A percentile compares a stretch with the other conserved stretches of the same genome.
These are phyloP conservation scores for Fusarium sp. DNA, from an alignment of 2,329 filamentous ascomycete genomes.

Conservation along the genomic window DNA sequence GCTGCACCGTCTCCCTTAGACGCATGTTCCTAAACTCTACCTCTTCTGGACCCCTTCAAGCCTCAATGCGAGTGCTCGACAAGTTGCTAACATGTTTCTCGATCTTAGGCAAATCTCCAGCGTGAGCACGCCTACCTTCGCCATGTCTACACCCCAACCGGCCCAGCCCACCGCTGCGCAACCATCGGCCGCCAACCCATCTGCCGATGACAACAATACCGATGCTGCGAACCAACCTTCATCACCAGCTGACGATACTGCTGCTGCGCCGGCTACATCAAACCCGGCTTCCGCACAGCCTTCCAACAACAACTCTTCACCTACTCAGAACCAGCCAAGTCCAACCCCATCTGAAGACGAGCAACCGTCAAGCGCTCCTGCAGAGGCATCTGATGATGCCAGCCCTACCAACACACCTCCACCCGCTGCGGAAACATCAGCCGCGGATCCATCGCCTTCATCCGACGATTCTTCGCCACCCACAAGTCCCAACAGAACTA, in stretches of 20 bases:
- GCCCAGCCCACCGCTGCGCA: conserved; percentile 36
- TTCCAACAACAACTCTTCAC: conserved; percentile 10
- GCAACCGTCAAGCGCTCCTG: conserved; percentile 12
- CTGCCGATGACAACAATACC: conserved; percentile 21
- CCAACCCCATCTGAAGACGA: conserved; percentile 5
- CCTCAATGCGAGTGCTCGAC: conserved; percentile 13
- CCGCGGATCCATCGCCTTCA: conserved; percentile 20
- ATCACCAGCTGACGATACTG: conserved; percentile 5
- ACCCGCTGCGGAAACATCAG: conserved; percentile 13
- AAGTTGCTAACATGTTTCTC: conserved; percentile 51
- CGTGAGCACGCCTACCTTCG: conserved; percentile 41
- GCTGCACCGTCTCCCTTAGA: conserved; percentile 17
- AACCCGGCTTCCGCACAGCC: conserved; percentile 14
- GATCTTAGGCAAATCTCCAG: conserved; percentile 44
- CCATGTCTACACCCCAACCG: conserved; percentile 49
- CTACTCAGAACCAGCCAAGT: conserved; percentile 17
- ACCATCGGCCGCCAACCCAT: conserved; percentile 34
- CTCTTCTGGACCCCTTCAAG: conserved; percentile 5
- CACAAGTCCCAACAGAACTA: background rate
- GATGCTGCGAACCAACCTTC: conserved; percentile 22
- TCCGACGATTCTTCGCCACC: conserved; percentile 10
- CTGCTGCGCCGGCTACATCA: conserved; percentile 16
- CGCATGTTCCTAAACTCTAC: conserved; percentile 10
- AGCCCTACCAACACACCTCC: conserved; percentile 15
- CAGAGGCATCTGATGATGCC: conserved; percentile 14